Percentiles rank a stretch among this genome's conserved stretches.
These are phyloP conservation scores for Typha latifolia DNA, from an alignment of 176 grass and related monocot genomes.

Conservation along the genomic window DNA sequence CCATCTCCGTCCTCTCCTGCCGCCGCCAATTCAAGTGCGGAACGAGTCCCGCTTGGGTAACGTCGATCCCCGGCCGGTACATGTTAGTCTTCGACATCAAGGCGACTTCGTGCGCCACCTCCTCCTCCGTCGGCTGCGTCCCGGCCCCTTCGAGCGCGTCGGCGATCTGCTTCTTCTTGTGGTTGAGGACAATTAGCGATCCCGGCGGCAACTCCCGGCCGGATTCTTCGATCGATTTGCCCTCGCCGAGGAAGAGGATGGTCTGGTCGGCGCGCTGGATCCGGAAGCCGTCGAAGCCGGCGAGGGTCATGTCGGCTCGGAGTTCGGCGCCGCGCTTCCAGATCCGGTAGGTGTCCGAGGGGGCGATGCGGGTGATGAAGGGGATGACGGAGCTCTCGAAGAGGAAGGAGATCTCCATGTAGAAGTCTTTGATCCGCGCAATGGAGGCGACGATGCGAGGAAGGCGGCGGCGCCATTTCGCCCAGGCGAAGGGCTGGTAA, in stretches of 20 bases:
- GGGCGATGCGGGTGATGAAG: conserved; percentile 83
- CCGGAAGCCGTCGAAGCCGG: conserved; percentile 71
- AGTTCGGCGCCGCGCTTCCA: conserved; percentile 72
- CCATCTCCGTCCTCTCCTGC: conserved; percentile 55
- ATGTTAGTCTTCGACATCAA: conserved; percentile 94
- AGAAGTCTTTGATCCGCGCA: conserved; percentile 63
- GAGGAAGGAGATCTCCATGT: conserved; percentile 99
- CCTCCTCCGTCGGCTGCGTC: conserved; percentile 60
- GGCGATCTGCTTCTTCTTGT: conserved; percentile 92
- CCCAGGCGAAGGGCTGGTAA: conserved; percentile 95
- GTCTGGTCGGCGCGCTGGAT: conserved; percentile 96
- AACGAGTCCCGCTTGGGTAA: conserved; percentile 79
- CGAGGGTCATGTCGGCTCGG: conserved; percentile 85
- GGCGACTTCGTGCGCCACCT: conserved; percentile 85
- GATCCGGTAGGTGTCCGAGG: conserved; percentile 89
- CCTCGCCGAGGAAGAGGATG: conserved; percentile 77
- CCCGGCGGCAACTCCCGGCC: conserved; percentile 54
- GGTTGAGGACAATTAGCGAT: conserved; percentile 72
- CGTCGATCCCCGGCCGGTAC: conserved; percentile 85
- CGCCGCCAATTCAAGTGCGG: conserved; percentile 88
- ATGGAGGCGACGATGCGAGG: conserved; percentile 83
- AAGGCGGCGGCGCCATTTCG: conserved; percentile 86
- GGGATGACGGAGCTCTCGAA: conserved; percentile 98
- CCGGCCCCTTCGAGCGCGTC: conserved; percentile 82
- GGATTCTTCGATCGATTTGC: conserved; percentile 26